These are phyloP conservation scores for Metarhizium brunneum DNA, from an alignment of 2,329 filamentous ascomycete genomes.

Conservation along the genomic window DNA sequence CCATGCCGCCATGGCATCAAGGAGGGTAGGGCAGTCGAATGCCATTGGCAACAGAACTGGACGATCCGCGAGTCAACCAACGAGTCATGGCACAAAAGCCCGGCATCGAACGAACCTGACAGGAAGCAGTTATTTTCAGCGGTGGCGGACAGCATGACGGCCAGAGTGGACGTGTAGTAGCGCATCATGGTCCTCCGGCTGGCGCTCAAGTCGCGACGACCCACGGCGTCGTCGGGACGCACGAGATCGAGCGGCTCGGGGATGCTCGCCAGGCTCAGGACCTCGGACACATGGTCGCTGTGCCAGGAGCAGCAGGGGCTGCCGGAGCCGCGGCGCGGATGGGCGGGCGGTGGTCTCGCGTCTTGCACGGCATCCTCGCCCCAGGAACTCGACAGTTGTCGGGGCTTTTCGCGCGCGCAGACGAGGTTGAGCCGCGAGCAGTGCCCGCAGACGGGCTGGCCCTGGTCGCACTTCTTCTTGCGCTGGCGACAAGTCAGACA, in stretches of 20 bases:
- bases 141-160: conserved; percentile 8
- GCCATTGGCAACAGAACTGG: too few relatives aligned
- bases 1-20: too few relatives aligned
- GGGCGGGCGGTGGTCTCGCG: neutral
- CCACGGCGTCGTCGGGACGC: too few relatives aligned
- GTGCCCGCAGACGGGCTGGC: conserved; percentile 9
- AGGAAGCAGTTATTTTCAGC: conserved; percentile 13
- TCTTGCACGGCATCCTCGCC: neutral
- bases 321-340: neutral
- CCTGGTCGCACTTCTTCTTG: conserved; percentile 13
- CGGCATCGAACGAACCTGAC: neutral
- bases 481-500: conserved; percentile 14
- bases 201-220: conserved; percentile 1
- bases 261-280: too few relatives aligned
- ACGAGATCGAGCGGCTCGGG: too few relatives aligned
- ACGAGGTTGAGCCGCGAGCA: conserved; percentile 12
- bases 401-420: conserved; percentile 9
- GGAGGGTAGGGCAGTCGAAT: too few relatives aligned
- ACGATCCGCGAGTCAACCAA: too few relatives aligned
- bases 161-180: conserved; percentile 10
- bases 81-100: too few relatives aligned
- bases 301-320: too few relatives aligned
- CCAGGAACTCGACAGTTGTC: neutral
- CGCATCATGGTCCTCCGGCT: conserved; percentile 11
- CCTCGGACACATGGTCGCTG: too few relatives aligned